A percentile compares a stretch with the other conserved stretches of the same genome.
Conservation (phyloP, 305 asterid genomes). For the Fraxinus baroniana region DNA sequence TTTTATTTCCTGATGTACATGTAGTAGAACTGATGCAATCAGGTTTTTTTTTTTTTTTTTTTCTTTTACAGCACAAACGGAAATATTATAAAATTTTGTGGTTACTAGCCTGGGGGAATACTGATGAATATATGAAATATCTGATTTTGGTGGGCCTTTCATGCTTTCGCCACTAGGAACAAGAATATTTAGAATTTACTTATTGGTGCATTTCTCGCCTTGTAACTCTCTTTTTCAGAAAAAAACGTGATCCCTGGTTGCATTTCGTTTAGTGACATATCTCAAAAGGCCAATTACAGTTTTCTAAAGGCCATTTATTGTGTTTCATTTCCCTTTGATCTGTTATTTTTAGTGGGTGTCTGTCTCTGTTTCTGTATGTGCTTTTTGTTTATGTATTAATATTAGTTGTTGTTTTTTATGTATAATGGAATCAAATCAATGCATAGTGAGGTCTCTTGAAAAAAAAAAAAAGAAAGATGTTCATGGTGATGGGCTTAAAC, state of each 20-base stretch:
- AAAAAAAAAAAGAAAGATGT: not conserved
- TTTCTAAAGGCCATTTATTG: not conserved
- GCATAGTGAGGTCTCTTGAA: not conserved
- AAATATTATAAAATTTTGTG: not conserved
- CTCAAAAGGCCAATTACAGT: not conserved
- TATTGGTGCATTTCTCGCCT: not conserved
- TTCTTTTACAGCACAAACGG: not conserved
- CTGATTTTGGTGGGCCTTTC: not conserved
- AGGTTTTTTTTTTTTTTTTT: not conserved
- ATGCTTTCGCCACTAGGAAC: not conserved
- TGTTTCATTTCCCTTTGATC: not conserved
- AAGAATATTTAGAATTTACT: not conserved
- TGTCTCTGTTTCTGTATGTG: not conserved
- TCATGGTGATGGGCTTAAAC: constrained; percentile 11
- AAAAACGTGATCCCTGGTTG: not conserved
- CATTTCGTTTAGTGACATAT: not conserved
- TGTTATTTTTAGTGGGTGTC: not conserved
- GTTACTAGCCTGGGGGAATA: not conserved
- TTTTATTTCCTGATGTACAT: constrained; percentile 7
- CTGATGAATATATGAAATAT: not conserved
- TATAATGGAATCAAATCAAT: not conserved
- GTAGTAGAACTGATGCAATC: constrained; percentile 3
- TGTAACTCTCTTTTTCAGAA: not conserved
- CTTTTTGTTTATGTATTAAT: not conserved
- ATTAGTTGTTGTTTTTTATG: not conserved